Evolutionary conservation across 495 filamentous ascomycete species (phyloP).

Genomic region (Xylaria grammica): DNA sequence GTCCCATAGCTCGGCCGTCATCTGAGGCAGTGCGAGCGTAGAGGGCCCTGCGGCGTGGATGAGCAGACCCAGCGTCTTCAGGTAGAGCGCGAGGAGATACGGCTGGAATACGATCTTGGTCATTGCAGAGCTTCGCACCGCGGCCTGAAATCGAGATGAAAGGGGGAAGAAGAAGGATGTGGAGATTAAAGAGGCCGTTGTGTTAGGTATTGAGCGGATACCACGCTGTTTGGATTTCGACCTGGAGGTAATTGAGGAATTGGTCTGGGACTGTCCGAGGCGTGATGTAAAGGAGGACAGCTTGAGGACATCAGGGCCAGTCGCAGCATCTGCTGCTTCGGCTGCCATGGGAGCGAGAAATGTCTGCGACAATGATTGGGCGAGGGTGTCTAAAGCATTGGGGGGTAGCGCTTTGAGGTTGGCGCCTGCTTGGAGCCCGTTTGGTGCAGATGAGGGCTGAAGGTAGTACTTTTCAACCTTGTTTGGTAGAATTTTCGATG

Average conservation of each 20-base stretch:
- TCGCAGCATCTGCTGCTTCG: slow-evolving; percentile 67
- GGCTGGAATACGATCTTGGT: slow-evolving; percentile 62
- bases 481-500: slow-evolving; percentile 73
- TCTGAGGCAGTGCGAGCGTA: slow-evolving; percentile 64
- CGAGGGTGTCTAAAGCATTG: slow-evolving; percentile 66
- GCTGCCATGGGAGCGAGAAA: slow-evolving; percentile 83
- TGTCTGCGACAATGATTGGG: slow-evolving; percentile 64
- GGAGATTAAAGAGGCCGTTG: slow-evolving; percentile 72
- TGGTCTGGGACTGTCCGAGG: slow-evolving; percentile 33
- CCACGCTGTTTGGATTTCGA: slow-evolving; percentile 51
- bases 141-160: slow-evolving; percentile 62
- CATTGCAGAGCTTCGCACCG: slow-evolving; percentile 49
- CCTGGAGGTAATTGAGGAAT: slow-evolving; percentile 24
- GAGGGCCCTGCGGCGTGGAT: slow-evolving; percentile 69
- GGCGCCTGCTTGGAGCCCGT: slow-evolving; percentile 27
- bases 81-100: slow-evolving; percentile 61
- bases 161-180: slow-evolving; percentile 84
- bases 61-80: slow-evolving; percentile 70
- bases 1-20: slow-evolving; percentile 74
- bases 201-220: slow-evolving; percentile 71
- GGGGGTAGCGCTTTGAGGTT: slow-evolving; percentile 53
- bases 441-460: slow-evolving; percentile 21
- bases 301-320: slow-evolving; percentile 84
- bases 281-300: slow-evolving; percentile 58
- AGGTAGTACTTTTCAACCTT: slow-evolving; percentile 58